Evolutionary conservation across 176 grass and related monocot genomes (phyloP).

Genomic region (Oryza australiensis): DNA sequence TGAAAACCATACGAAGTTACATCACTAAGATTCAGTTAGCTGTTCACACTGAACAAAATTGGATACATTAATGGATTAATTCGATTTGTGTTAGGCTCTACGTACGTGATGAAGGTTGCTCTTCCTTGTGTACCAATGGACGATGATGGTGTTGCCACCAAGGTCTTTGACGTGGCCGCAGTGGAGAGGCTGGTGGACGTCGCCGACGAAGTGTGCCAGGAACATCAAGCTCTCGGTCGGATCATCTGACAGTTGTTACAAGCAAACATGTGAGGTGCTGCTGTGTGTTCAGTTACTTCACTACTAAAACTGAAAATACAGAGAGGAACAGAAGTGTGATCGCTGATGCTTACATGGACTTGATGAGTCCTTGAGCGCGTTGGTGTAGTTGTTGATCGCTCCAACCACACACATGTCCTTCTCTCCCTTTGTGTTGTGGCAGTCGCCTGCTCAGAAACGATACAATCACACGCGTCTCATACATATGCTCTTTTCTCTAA

Average conservation of each 20-base stretch:
- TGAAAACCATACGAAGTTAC: conserved; percentile 22
- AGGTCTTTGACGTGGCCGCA: conserved; percentile 39
- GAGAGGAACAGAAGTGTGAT: background rate
- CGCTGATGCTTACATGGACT: conserved; percentile 41
- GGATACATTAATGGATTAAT: background rate
- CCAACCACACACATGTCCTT: conserved; percentile 63
- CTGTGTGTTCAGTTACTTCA: background rate
- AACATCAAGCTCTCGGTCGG: conserved; percentile 65
- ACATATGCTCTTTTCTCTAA: background rate
- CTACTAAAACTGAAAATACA: background rate
- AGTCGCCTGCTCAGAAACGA: conserved; percentile 46
- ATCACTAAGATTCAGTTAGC: background rate
- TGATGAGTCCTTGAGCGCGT: conserved; percentile 35
- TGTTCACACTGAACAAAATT: background rate
- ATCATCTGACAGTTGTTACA: conserved; percentile 15
- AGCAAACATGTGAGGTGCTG: background rate
- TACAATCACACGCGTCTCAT: background rate
- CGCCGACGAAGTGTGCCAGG: conserved; percentile 67
- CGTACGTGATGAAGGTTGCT: conserved; percentile 67
- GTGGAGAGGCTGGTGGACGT: conserved; percentile 70
- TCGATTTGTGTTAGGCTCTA: background rate
- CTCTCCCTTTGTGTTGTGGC: conserved; percentile 50
- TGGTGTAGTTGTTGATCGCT: conserved; percentile 81
- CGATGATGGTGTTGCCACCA: conserved; percentile 54
- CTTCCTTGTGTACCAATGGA: conserved; percentile 66